phyloP scores from a whole-genome alignment of 2,329 filamentous ascomycete genomes.

The Aspergillus quadrilineatus region DNA sequence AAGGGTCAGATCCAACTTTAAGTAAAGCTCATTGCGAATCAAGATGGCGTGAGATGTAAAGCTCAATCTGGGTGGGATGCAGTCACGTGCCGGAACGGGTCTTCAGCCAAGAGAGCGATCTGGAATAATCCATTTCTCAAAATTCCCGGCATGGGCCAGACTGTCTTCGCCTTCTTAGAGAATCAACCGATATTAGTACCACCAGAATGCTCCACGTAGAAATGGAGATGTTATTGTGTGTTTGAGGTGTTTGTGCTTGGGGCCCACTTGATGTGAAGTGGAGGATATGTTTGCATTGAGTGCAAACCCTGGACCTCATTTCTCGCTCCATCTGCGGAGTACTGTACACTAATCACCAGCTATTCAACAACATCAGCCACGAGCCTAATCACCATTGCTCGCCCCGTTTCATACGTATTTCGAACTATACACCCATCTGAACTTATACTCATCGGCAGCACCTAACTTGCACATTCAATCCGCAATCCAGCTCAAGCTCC shows the following conservation, averaged over 20 bases:
- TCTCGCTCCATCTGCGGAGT: not conserved
- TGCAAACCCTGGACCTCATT: constrained; percentile 21
- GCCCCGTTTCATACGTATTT: not conserved
- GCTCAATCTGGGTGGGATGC: not conserved
- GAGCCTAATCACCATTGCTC: not conserved
- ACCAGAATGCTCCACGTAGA: not conserved
- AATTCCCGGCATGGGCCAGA: not conserved
- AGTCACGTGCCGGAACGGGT: not conserved
- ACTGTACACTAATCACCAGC: constrained; percentile 1
- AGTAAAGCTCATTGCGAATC: constrained; percentile 2
- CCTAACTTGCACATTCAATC: not conserved
- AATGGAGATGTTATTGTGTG: not conserved
- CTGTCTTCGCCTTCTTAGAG: not conserved
- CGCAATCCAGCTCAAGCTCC: not conserved
- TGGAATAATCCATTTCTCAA: not conserved
- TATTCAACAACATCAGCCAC: not conserved
- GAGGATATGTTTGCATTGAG: constrained; percentile 20
- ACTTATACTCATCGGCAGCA: not conserved
- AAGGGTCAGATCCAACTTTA: constrained; percentile 5
- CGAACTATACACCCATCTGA: not conserved
- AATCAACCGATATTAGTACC: not conserved
- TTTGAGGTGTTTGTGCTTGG: not conserved
- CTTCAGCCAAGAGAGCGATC: not conserved
- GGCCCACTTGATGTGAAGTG: not conserved
- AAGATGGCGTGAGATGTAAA: constrained; percentile 4